These are phyloP conservation scores for Entomophthora muscae DNA, from an alignment of 371 early-diverging fungal genomes.

Conservation along the genomic window DNA sequence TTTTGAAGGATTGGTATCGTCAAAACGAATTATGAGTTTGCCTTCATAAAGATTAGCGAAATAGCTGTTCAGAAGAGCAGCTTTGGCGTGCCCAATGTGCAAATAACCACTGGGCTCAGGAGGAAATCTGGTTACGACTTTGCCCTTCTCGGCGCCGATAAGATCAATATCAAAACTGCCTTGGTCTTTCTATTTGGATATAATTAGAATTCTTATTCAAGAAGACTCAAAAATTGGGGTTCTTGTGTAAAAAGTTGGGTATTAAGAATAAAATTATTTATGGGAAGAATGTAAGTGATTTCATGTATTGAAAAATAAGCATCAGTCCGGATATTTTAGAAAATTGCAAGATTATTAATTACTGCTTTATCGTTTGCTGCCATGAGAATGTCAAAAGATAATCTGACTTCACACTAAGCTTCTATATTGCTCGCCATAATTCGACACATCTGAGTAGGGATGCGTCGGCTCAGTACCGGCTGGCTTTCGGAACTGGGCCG, in stretches of 20 bases:
- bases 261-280: background rate
- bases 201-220: too few species aligned
- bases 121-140: conserved; percentile 94
- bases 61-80: conserved; percentile 95
- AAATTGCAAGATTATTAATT: background rate
- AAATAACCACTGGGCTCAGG: conserved; percentile 98
- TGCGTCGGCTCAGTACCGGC: too few species aligned
- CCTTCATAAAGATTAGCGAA: conserved; percentile 90
- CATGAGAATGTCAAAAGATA: background rate
- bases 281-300: background rate
- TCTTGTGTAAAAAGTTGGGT: background rate
- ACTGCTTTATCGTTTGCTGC: background rate
- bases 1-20: conserved; percentile 99
- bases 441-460: too few species aligned
- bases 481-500: too few species aligned
- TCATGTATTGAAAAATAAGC: too few species aligned
- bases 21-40: conserved; percentile 93
- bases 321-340: background rate
- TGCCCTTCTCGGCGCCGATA: conserved; percentile 58
- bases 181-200: conserved; percentile 53
- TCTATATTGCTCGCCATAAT: too few species aligned
- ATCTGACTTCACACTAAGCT: background rate
- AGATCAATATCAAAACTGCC: conserved; percentile 88
- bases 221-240: background rate
- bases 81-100: conserved; percentile 99